A percentile compares a stretch with the other conserved stretches of the same genome.
phyloP scores from a whole-genome alignment of 1,139 yeast species.

The Casaregolazyma lundiana region DNA sequence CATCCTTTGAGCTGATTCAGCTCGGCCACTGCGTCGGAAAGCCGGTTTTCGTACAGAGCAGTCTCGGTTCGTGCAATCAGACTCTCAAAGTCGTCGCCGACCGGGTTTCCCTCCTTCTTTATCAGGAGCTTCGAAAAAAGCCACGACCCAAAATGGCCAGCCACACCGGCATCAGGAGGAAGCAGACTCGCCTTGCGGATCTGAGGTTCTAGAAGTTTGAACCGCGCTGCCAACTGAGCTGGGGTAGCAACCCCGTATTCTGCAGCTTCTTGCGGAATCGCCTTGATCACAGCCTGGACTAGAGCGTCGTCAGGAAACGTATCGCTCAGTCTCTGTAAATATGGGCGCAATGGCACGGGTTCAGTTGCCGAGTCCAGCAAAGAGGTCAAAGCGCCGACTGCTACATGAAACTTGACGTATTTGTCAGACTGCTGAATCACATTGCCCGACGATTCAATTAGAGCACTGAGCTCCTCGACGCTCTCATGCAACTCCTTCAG shows the following conservation, averaged over 20 bases:
- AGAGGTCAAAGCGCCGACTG: constrained; percentile 51
- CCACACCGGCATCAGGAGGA: constrained; percentile 93
- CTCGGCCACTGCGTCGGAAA: constrained; percentile 89
- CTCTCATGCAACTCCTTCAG: constrained; percentile 57
- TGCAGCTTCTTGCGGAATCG: constrained; percentile 48
- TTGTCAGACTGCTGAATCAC: constrained; percentile 54
- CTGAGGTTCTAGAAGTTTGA: constrained; percentile 74
- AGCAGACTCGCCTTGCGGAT: constrained; percentile 81
- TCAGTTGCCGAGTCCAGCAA: constrained; percentile 38
- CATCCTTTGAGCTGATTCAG: constrained; percentile 88
- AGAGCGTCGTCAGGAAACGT: constrained; percentile 48
- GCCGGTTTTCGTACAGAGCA: constrained; percentile 68
- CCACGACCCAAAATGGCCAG: constrained; percentile 82
- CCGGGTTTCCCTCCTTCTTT: constrained; percentile 57
- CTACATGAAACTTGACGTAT: constrained; percentile 52
- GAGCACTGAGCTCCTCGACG: constrained; percentile 53
- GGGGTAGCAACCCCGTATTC: constrained; percentile 53
- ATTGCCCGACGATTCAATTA: constrained; percentile 54
- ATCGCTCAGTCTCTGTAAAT: constrained; percentile 34
- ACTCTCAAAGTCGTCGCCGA: constrained; percentile 82
- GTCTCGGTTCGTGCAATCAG: constrained; percentile 82
- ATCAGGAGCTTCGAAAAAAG: constrained; percentile 72
- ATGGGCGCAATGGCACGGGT: constrained; percentile 36
- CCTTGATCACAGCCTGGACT: constrained; percentile 39
- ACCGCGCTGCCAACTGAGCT: constrained; percentile 58